Conservation (phyloP, 768 basidiomycete species). For the Tremella fuciformis region DNA sequence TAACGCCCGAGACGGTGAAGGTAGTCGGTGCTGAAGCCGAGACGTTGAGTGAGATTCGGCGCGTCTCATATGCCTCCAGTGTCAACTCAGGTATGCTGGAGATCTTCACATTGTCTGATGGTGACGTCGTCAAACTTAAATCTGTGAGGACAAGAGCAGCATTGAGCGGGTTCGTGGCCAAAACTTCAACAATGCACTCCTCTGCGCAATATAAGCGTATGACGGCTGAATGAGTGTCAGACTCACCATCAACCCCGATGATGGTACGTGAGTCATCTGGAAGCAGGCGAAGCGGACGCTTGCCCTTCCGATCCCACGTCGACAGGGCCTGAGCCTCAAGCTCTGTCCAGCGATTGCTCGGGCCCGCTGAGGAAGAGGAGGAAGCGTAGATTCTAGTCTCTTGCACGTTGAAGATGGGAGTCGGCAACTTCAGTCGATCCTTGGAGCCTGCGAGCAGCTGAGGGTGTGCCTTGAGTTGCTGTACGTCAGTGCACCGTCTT, state of each 20-base stretch:
- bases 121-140: constrained; percentile 16
- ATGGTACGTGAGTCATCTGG: constrained; percentile 18
- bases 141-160: constrained; percentile 44
- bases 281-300: constrained; percentile 36
- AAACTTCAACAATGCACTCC: constrained; percentile 47
- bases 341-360: constrained; percentile 58
- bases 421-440: constrained; percentile 62
- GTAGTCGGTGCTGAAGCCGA: constrained; percentile 59
- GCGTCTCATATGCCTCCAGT: constrained; percentile 64
- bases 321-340: constrained; percentile 69
- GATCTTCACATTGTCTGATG: constrained; percentile 59
- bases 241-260: constrained; percentile 37
- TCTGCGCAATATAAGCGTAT: constrained; percentile 30
- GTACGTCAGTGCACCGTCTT: neutral
- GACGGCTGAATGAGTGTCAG: neutral
- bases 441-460: constrained; percentile 54
- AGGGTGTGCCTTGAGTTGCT: constrained; percentile 72
- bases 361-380: constrained; percentile 54
- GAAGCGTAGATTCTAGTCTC: constrained; percentile 63
- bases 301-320: constrained; percentile 41
- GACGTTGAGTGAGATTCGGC: constrained; percentile 66
- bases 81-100: constrained; percentile 60
- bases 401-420: constrained; percentile 63
- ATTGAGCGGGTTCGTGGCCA: constrained; percentile 51
- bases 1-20: constrained; percentile 61